These are phyloP conservation scores for Scytalidium sp. DNA, from an alignment of 2,329 filamentous ascomycete genomes.

Conservation along the genomic window DNA sequence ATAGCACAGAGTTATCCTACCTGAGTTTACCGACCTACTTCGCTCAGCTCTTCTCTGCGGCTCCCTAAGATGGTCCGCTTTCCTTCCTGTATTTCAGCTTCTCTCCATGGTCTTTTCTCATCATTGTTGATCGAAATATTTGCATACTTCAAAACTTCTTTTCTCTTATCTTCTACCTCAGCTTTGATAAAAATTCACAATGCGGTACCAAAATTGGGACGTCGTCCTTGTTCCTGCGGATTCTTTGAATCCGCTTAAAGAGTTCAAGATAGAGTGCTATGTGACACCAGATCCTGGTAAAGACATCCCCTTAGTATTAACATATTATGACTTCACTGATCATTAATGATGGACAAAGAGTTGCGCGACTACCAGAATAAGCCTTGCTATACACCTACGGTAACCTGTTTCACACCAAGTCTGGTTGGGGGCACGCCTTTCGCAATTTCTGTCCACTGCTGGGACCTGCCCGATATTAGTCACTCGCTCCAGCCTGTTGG, in stretches of 20 bases:
- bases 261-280: conserved; percentile 78
- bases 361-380: conserved; percentile 6
- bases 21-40: too few relatives aligned
- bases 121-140: not conserved
- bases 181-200: conserved; percentile 36
- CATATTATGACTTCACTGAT: conserved; percentile 20
- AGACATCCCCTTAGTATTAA: conserved; percentile 3
- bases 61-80: too few relatives aligned
- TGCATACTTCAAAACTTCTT: not conserved
- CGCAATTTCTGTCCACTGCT: conserved; percentile 72
- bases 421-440: conserved; percentile 57
- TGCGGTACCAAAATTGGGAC: conserved; percentile 88
- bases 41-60: too few relatives aligned
- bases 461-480: conserved; percentile 60
- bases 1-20: too few relatives aligned
- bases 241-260: conserved; percentile 69
- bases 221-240: conserved; percentile 71
- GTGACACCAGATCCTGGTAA: conserved; percentile 51
- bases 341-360: conserved; percentile 10
- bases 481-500: conserved; percentile 44
- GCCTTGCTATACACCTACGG: conserved; percentile 48
- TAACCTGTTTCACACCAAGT: conserved; percentile 71
- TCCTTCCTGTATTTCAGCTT: too few relatives aligned
- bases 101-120: not conserved
- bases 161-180: not conserved